These are phyloP conservation scores for Epichloe sp. DNA, from an alignment of 2,329 filamentous ascomycete species.

Conservation along the genomic window DNA sequence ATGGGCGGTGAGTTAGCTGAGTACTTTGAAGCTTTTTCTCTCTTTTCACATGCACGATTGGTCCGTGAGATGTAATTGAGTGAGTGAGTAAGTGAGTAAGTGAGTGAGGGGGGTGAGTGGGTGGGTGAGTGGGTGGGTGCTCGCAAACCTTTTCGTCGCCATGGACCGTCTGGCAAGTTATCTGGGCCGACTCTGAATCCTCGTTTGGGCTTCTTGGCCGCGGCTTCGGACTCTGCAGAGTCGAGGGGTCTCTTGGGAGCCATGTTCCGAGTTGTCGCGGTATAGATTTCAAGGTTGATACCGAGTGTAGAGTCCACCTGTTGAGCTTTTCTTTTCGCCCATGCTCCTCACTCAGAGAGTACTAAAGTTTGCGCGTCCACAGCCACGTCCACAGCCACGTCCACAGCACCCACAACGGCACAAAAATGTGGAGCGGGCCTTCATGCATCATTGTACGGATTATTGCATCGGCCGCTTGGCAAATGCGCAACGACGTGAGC, in stretches of 20 bases:
- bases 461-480: background rate
- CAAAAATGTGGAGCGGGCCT: background rate
- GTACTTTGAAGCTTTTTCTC: background rate
- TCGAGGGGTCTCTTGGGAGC: slow-evolving; percentile 19
- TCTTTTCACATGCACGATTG: background rate
- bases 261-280: slow-evolving; percentile 12
- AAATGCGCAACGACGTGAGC: background rate
- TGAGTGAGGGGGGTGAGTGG: no score
- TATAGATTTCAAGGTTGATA: background rate
- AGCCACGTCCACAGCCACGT: no score
- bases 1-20: slow-evolving; percentile 5
- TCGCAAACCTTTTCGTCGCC: slow-evolving; percentile 57
- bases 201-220: slow-evolving; percentile 42
- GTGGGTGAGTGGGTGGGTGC: background rate
- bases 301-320: background rate
- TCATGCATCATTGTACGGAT: no score
- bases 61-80: background rate
- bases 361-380: background rate
- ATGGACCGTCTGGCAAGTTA: slow-evolving; percentile 80
- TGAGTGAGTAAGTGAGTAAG: no score
- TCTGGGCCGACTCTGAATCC: slow-evolving; percentile 81
- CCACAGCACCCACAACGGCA: background rate
- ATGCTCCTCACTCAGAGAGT: background rate
- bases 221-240: slow-evolving; percentile 18
- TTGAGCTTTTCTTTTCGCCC: no score